Percentiles rank a stretch among this genome's conserved stretches.
phyloP scores from a whole-genome alignment of 1,139 yeast species.

The Taphrina deformans region DNA sequence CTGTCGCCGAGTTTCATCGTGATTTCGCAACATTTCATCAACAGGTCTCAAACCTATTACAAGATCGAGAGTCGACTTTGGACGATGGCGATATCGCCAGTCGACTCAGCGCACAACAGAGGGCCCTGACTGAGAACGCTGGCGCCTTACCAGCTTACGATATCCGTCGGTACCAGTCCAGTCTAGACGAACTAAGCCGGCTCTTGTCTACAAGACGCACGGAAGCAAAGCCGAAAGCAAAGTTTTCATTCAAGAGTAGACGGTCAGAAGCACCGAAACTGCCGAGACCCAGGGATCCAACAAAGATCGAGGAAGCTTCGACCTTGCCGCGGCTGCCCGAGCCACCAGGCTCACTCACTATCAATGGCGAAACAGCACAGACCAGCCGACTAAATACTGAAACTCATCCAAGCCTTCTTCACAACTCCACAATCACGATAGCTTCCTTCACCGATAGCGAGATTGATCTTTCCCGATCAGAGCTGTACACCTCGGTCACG shows the following conservation, averaged over 20 bases:
- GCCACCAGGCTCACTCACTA: conserved; percentile 1
- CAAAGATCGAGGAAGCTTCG: neutral
- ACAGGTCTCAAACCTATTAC: neutral
- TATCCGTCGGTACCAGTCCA: conserved; percentile 9
- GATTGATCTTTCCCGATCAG: conserved; percentile 1
- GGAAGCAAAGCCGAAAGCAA: conserved; percentile 8
- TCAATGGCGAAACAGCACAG: neutral
- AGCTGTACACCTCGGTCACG: conserved; percentile 18
- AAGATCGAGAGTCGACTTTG: neutral
- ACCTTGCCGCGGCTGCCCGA: neutral
- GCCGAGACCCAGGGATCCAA: neutral
- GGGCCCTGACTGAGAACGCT: conserved; percentile 13
- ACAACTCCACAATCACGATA: conserved; percentile 3
- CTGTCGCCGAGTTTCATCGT: neutral
- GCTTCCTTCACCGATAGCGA: neutral
- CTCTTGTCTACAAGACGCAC: neutral
- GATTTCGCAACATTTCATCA: neutral
- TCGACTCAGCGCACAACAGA: conserved; percentile 6
- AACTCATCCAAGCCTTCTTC: neutral
- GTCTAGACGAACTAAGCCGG: neutral
- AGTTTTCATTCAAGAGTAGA: conserved; percentile 9
- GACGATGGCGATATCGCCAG: neutral
- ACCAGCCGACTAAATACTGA: neutral
- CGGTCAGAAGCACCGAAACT: neutral
- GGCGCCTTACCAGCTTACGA: conserved; percentile 17